Evolutionary conservation across 2,329 filamentous ascomycete genomes (phyloP), one percentile per base, ranked within the genome.

Genomic region (Plectosphaerella cucumerina): DNA sequence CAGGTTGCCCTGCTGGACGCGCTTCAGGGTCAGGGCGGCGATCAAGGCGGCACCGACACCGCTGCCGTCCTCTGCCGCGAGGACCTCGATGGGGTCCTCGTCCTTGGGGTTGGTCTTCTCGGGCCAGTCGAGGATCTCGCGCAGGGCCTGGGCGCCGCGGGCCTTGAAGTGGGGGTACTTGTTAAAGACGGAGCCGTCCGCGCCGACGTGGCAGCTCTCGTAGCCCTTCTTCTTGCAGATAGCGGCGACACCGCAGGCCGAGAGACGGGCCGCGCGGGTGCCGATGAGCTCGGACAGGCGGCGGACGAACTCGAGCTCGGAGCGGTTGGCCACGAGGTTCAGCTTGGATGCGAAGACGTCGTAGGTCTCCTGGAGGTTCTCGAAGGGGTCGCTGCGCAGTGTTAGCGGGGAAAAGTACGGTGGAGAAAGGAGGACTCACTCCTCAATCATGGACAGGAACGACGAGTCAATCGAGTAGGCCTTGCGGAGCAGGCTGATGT

Each of bases 141-240:
- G 85, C 49, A 99, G 81, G 23, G 94, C 94, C 68, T 86, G 80
- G 14, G 94, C 93, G 50, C 93, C 92, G 50, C 94, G 87, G 52
- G 85, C 83, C 79, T 97, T 97, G 82, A 99, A 99, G 73, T 96
- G 89, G 12, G 94, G 94, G 74, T 99, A 99, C 70, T 97, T 97
- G 80, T 96, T 97, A 77, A 99, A 99, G 50, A 99, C 93, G 17
- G 90, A 96, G 35, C 94, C 94, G 66, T 99, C 94, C 48, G 94
- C 94, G 62, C 94, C 94, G 41, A 99, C 94, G 70, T 97, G 94
- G 75, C 90, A 96, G 35, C 82, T 80, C 64, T 87, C 74, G 70
- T 92, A 93, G 59, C 83, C 81, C 82, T 97, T 97, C 85, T 97
- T 97, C 75, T 87, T 95, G 81, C 89, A 91, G 65, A 99, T 97